Base-by-base conservation (phyloP, 805 yeast species). In the Nakazawaea molendinolei region DNA sequence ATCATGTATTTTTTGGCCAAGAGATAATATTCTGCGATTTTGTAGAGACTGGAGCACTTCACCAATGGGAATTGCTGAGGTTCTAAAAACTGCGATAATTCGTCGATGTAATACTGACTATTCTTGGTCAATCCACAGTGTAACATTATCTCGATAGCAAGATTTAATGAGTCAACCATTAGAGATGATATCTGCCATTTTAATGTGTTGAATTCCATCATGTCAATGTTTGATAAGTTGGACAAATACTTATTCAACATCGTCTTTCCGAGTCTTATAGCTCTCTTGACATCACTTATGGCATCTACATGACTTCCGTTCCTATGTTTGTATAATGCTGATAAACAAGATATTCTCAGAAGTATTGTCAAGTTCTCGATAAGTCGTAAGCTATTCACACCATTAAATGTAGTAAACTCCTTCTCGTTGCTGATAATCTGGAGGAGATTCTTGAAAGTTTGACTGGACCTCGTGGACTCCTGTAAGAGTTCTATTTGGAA, bases 121-220 rank as follows among this genome's bases (percentile, higher is more conserved):
- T 81, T 86, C 43, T 73, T 74, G 0, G 76, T 58, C 3, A 77
- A 48, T 0, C 89, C 87, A 25, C 74, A 49, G 24, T 64, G 68
- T 12, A 63, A 54, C 36, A 66, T 61, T 1, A 61, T 47, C 3
- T 60, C 51, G 16, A 76, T 55, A 18, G 74, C 53, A 3, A 39
- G 37, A 5, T 56, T 52, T 44, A 73, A 74, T 3, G 71, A 45
- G 4, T 52, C 46, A 9, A 63, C 47, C 23, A 76, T 48, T 10
- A 51, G 43, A 1, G 39, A 40, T 0, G 68, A 51, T 3, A 72
- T 51, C 18, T 51, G 52, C 56, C 69, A 55, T 42, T 65, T 67
- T 3, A 62, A 34, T 3, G 52, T 42, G 38, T 56, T 33, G 23
- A 53, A 32, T 34, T 46, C 9, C 41, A 43, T 20, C 44, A 47